Base-by-base conservation (phyloP, 208 protist species). In the Trypanosoma platydactyli region DNA sequence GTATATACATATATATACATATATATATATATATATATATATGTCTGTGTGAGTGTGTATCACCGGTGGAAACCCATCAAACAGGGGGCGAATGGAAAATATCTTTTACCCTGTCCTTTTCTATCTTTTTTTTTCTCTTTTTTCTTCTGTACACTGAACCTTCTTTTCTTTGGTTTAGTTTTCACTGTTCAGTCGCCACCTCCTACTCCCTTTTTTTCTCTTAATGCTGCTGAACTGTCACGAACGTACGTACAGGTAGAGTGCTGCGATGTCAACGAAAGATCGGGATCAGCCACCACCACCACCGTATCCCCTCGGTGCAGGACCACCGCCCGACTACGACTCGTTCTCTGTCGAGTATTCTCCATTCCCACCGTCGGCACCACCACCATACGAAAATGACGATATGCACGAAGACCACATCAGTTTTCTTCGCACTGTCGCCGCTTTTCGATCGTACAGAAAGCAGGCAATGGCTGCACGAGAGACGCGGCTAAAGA, bases 341-440 rank as follows among this genome's bases (percentile, higher is more conserved):
- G 27, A 9, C 45, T 30, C 59, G 18, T n/a, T 20, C 5, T 11
- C 13, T 0, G 49, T 38, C 48, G 22, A 38, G 12, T 83, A 76
- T 45, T 68, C 79, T 44, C 76, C 75, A 22, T 64, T 71, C 48
- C 52, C 66, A 7, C 69, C 50, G 33, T 6, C 1, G n/a, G n/a
- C n/a, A 0, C 20, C 0, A 12, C 16, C 45, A 3, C 33, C 55
- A 18, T 63, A n/a, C 13, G 73, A 83, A 13, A 74, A 86, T 27
- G 66, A 76, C 7, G 86, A 92, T 50, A 96, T 92, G 87, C 54
- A 84, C 38, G 87, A 96, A 35, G 90, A 96, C 67, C 87, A 94
- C 63, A 62, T 87, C 45, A 92, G 83, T 72, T 96, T 96, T 64
- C 64, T 96, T 41, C 84, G 90, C 50, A 96, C 90, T 50, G 84